Percentiles rank a stretch among this genome's conserved stretches.
Evolutionary conservation across 345 rosid species (phyloP).

Genomic region (Geranium rotundifolium): DNA sequence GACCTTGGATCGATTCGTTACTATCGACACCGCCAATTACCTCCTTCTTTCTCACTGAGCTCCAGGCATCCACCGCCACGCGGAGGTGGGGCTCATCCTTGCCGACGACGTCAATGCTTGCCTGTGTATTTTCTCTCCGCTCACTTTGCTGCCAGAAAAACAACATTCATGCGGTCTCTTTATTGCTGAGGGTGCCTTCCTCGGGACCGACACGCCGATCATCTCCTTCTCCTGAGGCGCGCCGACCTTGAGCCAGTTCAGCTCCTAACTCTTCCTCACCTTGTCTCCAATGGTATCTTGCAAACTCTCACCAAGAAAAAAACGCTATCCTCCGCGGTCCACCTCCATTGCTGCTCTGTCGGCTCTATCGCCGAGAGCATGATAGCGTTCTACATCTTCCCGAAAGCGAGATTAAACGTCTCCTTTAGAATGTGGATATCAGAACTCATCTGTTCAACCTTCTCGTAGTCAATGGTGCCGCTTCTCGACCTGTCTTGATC

Average conservation of each 20-base stretch:
- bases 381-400: conserved; percentile 60
- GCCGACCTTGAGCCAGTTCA: conserved; percentile 14
- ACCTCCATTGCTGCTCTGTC: conserved; percentile 53
- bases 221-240: conserved; percentile 13
- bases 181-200: no score
- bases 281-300: conserved; percentile 25
- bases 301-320: conserved; percentile 21
- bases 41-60: no score
- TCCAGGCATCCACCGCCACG: no score
- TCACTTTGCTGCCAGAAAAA: no score
- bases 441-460: conserved; percentile 43
- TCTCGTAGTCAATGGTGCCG: conserved; percentile 18
- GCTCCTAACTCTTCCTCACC: conserved; percentile 28
- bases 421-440: conserved; percentile 57
- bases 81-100: no score
- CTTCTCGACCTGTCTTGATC: conserved; percentile 16
- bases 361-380: conserved; percentile 56
- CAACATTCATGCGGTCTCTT: no score
- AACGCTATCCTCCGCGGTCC: conserved; percentile 44
- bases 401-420: conserved; percentile 70
- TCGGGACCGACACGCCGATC: no score
- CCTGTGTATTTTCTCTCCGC: no score
- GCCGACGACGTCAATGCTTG: no score
- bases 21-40: no score
- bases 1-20: no score